Conservation (phyloP, 352 stramenopile genomes). For the Elongisporangium senticosum region DNA sequence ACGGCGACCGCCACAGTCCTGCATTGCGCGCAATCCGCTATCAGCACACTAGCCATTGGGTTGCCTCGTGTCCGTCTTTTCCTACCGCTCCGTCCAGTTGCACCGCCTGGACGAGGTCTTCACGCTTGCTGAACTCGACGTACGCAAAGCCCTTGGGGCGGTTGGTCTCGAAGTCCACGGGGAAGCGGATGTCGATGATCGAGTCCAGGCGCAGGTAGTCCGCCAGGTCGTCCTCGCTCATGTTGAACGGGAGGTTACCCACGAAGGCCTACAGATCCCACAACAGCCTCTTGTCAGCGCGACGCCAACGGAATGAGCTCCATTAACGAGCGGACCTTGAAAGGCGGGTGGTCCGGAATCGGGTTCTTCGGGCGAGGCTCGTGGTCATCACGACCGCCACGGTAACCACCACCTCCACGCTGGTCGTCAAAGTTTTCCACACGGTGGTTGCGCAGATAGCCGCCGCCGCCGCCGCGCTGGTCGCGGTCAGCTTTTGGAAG, state of each 20-base stretch:
- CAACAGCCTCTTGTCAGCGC: background rate
- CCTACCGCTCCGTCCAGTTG: conserved; percentile 42
- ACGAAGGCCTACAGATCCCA: conserved; percentile 46
- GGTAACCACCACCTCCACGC: conserved; percentile 19
- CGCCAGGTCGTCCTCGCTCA: conserved; percentile 63
- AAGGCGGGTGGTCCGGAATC: conserved; percentile 68
- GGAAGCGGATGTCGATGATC: conserved; percentile 69
- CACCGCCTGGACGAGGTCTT: conserved; percentile 61
- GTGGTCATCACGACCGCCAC: conserved; percentile 7
- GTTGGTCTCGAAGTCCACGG: conserved; percentile 52
- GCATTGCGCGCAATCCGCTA: background rate
- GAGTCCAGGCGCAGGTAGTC: conserved; percentile 54
- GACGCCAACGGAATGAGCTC: conserved; percentile 1
- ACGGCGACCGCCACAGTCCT: conserved; percentile 34
- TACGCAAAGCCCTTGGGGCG: conserved; percentile 82
- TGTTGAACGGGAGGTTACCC: conserved; percentile 74
- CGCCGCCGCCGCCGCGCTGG: conserved; percentile 18
- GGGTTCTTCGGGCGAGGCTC: conserved; percentile 55
- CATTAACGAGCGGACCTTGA: conserved; percentile 40
- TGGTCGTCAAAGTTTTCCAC: conserved; percentile 19
- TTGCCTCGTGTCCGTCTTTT: background rate
- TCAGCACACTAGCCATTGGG: conserved; percentile 10
- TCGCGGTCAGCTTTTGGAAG: conserved; percentile 1
- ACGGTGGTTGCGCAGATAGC: conserved; percentile 20
- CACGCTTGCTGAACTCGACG: conserved; percentile 71